A percentile compares a stretch with the other conserved stretches of the same genome.
Conservation (phyloP, 192 early-diverging fungal genomes). For the Rhizoclosmatium sp. region DNA sequence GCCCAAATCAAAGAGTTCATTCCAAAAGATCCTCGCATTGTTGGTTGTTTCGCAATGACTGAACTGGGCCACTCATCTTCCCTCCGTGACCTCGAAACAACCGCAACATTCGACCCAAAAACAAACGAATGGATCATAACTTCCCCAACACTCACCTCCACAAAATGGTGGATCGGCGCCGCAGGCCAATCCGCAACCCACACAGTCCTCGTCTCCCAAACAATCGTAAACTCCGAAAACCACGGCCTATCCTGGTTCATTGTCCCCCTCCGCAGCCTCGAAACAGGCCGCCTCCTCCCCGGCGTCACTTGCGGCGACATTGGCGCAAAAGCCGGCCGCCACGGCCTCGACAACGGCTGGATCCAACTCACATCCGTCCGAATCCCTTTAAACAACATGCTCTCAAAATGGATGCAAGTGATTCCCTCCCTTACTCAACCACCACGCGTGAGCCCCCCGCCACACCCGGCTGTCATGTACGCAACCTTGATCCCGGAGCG, state of each 20-base stretch:
- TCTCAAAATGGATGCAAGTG: constrained; percentile 91
- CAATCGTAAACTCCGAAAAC: constrained; percentile 79
- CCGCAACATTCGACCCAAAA: constrained; percentile 83
- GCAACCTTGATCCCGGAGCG: constrained; percentile 88
- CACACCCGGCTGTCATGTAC: constrained; percentile 51
- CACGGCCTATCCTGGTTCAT: constrained; percentile 91
- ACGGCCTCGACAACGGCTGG: constrained; percentile 92
- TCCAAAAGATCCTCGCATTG: constrained; percentile 74
- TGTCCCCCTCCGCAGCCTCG: constrained; percentile 83
- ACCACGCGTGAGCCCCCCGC: background rate
- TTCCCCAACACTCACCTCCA: constrained; percentile 62
- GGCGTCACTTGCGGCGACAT: constrained; percentile 92
- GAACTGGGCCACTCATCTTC: constrained; percentile 71
- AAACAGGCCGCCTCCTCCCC: constrained; percentile 80
- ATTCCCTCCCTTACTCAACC: background rate
- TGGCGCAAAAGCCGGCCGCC: constrained; percentile 93
- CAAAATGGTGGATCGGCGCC: constrained; percentile 98
- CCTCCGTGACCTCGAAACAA: constrained; percentile 81
- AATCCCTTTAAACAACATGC: constrained; percentile 88
- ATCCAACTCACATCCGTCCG: constrained; percentile 93
- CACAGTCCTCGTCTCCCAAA: constrained; percentile 85
- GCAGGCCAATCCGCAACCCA: constrained; percentile 88
- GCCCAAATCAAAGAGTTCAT: constrained; percentile 88
- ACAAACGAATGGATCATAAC: constrained; percentile 86
- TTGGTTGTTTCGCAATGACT: constrained; percentile 95